Evolutionary conservation across 495 filamentous ascomycete genomes (phyloP), one percentile per base, ranked within the genome.

Genomic region (Lepidopterella palustris): DNA sequence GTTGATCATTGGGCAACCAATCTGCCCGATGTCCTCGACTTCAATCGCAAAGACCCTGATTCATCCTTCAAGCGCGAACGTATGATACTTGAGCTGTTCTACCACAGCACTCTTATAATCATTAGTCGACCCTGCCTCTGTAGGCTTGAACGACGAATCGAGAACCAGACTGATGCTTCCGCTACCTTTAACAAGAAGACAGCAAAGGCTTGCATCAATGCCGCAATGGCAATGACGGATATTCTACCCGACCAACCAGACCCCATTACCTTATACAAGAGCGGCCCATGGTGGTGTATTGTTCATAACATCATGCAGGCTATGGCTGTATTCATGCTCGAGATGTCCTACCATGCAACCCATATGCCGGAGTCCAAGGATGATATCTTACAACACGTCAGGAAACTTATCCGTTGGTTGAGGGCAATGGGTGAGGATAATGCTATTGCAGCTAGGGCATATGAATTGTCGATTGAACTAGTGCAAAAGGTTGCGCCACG

Each of bases 91-190:
- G 62, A 53, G 0, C 78, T 87, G 58, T 65, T 80, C 11, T 86
- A 81, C 60, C 76, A 82, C 67, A 81, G 81, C 58, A 79, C 78
- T 9, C 79, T 77, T 15, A 81, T 85, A n/a, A 70, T 83, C 21
- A 79, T 85, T 40, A 79, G 80, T 58, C 77, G 82, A 6, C 84
- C 84, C 0, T 85, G 81, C 59, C 76, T 87, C 9, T 84, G 80
- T 63, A 76, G 77, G 1, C 63, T 81, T 1, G 78, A 81, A n/a
- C 53, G 74, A 61, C 64, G 70, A 4, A 77, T 79, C 55, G 64
- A 67, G 3, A 71, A 77, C 40, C 75, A 79, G 54, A 71, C 76
- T 1, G 62, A 72, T 10, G 66, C 67, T 15, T 78, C 76, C 1
- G 74, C 74, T 49, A 72, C 77, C 4, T 82, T 80, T 59, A 80